These are phyloP conservation scores for Leptomonas seymouri DNA, from an alignment of 208 protist species.

Conservation along the genomic window DNA sequence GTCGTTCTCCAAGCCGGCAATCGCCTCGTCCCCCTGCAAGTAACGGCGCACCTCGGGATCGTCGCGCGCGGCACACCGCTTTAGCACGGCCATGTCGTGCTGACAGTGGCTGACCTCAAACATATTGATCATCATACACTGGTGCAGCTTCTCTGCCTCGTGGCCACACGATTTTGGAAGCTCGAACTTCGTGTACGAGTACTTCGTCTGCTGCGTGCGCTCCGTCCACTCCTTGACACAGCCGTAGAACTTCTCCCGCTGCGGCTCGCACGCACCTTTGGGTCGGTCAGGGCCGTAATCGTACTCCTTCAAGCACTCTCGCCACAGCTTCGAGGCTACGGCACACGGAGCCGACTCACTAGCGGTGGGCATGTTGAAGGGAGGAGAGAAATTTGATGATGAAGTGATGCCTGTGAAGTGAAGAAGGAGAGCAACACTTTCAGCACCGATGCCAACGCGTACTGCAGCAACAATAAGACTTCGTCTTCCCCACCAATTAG, in stretches of 20 bases:
- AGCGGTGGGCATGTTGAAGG: conserved; percentile 9
- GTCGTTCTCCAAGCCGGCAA: conserved; percentile 37
- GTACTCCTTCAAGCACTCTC: conserved; percentile 85
- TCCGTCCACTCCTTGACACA: conserved; percentile 80
- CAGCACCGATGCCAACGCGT: too few relatives aligned
- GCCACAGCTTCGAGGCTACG: conserved; percentile 74
- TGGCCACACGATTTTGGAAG: conserved; percentile 50
- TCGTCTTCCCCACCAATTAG: too few relatives aligned
- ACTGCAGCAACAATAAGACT: too few relatives aligned
- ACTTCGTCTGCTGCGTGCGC: conserved; percentile 41
- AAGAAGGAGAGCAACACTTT: too few relatives aligned
- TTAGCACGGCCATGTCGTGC: conserved; percentile 73
- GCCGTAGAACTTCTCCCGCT: conserved; percentile 72
- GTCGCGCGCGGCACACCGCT: conserved; percentile 66
- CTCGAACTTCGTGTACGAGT: conserved; percentile 73
- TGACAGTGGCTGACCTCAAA: conserved; percentile 83
- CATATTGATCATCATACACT: conserved; percentile 93
- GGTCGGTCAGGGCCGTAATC: conserved; percentile 83
- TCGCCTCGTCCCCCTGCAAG: conserved; percentile 64
- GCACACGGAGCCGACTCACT: conserved; percentile 62
- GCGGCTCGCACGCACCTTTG: conserved; percentile 68
- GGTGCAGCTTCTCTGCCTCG: conserved; percentile 81
- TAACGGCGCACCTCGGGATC: conserved; percentile 53
- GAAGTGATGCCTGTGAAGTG: not conserved
- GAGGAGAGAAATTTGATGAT: not conserved